Evolutionary conservation across 2,329 filamentous ascomycete species (phyloP).

Genomic region (Ceratocystiopsis sp.): DNA sequence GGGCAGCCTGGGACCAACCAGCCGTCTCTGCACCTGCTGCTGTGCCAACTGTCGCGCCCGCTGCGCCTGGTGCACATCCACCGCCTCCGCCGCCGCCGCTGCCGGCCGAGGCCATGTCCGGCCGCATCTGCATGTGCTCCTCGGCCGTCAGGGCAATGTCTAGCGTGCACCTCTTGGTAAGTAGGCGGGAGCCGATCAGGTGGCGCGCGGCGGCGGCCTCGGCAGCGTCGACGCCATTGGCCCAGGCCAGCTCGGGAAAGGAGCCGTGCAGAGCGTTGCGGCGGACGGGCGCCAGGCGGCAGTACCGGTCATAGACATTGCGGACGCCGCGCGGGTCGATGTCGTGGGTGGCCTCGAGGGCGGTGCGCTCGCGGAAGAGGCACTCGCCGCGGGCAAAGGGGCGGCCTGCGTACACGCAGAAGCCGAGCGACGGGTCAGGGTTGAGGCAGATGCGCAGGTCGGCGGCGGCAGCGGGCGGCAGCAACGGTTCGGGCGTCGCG

Average conservation of each 20-base stretch:
- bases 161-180: neutral
- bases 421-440: conserved; percentile 11
- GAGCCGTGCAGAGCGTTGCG: conserved; percentile 8
- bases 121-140: conserved; percentile 10
- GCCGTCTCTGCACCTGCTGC: no score
- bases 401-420: conserved; percentile 16
- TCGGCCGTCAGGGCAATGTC: conserved; percentile 5
- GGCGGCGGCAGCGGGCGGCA: neutral
- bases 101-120: conserved; percentile 3
- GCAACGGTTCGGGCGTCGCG: neutral
- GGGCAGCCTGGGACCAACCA: no score
- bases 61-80: neutral
- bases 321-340: conserved; percentile 5
- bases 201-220: conserved; percentile 6
- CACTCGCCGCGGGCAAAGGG: conserved; percentile 10
- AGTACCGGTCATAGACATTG: conserved; percentile 7
- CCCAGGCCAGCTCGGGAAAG: conserved; percentile 10
- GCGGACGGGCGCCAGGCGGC: neutral
- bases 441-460: conserved; percentile 7
- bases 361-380: conserved; percentile 13
- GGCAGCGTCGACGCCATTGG: conserved; percentile 6
- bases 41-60: no score
- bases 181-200: conserved; percentile 5
- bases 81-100: neutral
- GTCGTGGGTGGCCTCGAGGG: conserved; percentile 11